These are phyloP conservation scores for Plasmopara halstedii DNA, from an alignment of 352 stramenopile genomes.

Conservation along the genomic window DNA sequence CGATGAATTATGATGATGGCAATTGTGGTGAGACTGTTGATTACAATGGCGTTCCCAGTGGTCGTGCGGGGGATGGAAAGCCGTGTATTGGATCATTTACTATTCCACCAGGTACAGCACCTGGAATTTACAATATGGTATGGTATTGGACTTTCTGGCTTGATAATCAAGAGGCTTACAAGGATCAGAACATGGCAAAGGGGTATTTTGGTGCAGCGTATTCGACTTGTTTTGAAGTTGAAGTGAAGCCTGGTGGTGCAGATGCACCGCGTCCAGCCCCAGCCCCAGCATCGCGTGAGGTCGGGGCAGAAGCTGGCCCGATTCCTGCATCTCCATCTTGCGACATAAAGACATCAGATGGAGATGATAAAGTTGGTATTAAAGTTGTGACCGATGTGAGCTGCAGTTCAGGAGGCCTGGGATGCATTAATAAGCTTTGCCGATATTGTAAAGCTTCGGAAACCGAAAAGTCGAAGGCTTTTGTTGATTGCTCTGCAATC, in stretches of 20 bases:
- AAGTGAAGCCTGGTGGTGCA: slow-evolving; percentile 23
- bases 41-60: slow-evolving; percentile 29
- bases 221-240: slow-evolving; percentile 60
- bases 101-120: slow-evolving; percentile 30
- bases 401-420: slow-evolving; percentile 1
- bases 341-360: not conserved
- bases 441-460: slow-evolving; percentile 3
- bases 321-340: slow-evolving; percentile 2
- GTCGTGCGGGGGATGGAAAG: slow-evolving; percentile 49
- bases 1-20: slow-evolving; percentile 45
- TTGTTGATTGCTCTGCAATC: slow-evolving; percentile 5
- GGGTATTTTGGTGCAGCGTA: slow-evolving; percentile 65
- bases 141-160: slow-evolving; percentile 73
- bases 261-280: not conserved
- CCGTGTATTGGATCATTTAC: slow-evolving; percentile 50
- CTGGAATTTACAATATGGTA: slow-evolving; percentile 57
- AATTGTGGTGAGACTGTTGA: slow-evolving; percentile 55
- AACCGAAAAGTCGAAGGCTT: slow-evolving; percentile 1
- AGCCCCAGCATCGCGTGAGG: not conserved
- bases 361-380: slow-evolving; percentile 5
- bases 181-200: slow-evolving; percentile 37
- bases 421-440: slow-evolving; percentile 8
- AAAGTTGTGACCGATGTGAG: slow-evolving; percentile 3
- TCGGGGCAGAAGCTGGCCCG: not conserved
- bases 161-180: slow-evolving; percentile 33